Evolutionary conservation across 306 rosid species (phyloP), one percentile per base, ranked within the genome.

Genomic region (Psophocarpus tetragonolobus): DNA sequence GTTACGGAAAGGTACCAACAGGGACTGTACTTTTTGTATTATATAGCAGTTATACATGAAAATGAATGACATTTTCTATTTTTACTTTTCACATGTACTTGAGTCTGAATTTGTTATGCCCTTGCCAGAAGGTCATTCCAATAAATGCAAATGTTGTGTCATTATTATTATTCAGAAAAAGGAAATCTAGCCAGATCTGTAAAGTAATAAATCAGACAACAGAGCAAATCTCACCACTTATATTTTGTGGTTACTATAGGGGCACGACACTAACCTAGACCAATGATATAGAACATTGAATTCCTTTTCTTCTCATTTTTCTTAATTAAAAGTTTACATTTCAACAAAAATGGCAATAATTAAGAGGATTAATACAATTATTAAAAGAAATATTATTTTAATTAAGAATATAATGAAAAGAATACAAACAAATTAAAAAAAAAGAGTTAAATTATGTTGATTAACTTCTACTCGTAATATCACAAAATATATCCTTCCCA

Each of bases 171-270:
- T 26, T 35, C 8, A 20, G 3, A 66, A 51, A 64, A 73, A 42
- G 50, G 30, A 42, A 66, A 74, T 29, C 56, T 48, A 81, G 29
- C 35, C 72, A 75, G 4, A 75, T 75, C 77, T 69, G n/a, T 23
- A 13, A 75, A 68, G 29, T 72, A 18, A 75, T 72, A 18, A 75
- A 57, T 39, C 36, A 41, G 15, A 54, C 5, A 58, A 12, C 38
- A 42, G n/a, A 45, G 5, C 26, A 60, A 29, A 14, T 44, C 68
- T 35, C 53, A 61, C 78, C 75, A 44, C 3, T 1, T 71, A 82
- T 71, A 56, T 64, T 82, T 26, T 82, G 86, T 82, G 86, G 82
- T 35, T 63, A 77, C 30, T 72, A 17, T 33, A 14, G 4, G 1
- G 36, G 17, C 86, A 82, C 74, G 73, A 36, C 74, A 68, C 50